A percentile compares a stretch with the other conserved stretches of the same genome.
Conservation (phyloP, 768 basidiomycete genomes). For the Amanita molliuscula region DNA sequence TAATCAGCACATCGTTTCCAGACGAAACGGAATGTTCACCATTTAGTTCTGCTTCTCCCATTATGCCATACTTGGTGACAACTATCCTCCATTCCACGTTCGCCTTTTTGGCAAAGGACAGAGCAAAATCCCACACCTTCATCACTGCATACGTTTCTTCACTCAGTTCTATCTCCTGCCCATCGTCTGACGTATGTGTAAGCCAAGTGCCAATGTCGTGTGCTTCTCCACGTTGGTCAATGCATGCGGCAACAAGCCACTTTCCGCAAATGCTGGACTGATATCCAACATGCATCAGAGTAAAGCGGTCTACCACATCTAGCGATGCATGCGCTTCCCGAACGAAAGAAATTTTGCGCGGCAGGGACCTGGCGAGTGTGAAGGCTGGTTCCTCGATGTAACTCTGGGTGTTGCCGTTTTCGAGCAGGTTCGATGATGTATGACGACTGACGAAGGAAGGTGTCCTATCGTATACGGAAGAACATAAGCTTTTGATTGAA, state of each 20-base stretch:
- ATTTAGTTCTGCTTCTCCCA: constrained; percentile 49
- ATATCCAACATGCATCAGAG: constrained; percentile 73
- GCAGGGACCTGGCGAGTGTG: constrained; percentile 42
- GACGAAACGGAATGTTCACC: constrained; percentile 31
- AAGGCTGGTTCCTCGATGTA: constrained; percentile 60
- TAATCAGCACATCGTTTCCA: constrained; percentile 5
- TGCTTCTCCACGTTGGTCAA: constrained; percentile 73
- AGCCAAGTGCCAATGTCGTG: constrained; percentile 63
- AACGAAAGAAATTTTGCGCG: constrained; percentile 26
- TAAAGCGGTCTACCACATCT: constrained; percentile 34
- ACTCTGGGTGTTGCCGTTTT: constrained; percentile 24
- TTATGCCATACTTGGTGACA: constrained; percentile 55
- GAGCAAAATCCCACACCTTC: constrained; percentile 64
- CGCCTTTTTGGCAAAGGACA: constrained; percentile 49
- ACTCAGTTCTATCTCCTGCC: constrained; percentile 19
- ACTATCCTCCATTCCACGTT: constrained; percentile 77
- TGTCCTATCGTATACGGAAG: constrained; percentile 65
- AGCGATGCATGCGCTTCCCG: constrained; percentile 26
- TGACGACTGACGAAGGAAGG: constrained; percentile 47
- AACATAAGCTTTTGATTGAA: constrained; percentile 41
- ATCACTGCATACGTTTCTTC: constrained; percentile 41
- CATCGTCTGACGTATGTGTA: constrained; percentile 30
- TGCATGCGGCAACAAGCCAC: constrained; percentile 67
- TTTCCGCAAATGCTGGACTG: constrained; percentile 52
- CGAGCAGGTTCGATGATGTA: constrained; percentile 40